phyloP scores from a whole-genome alignment of 2,329 filamentous ascomycete genomes.

The Colletotrichum lentis region DNA sequence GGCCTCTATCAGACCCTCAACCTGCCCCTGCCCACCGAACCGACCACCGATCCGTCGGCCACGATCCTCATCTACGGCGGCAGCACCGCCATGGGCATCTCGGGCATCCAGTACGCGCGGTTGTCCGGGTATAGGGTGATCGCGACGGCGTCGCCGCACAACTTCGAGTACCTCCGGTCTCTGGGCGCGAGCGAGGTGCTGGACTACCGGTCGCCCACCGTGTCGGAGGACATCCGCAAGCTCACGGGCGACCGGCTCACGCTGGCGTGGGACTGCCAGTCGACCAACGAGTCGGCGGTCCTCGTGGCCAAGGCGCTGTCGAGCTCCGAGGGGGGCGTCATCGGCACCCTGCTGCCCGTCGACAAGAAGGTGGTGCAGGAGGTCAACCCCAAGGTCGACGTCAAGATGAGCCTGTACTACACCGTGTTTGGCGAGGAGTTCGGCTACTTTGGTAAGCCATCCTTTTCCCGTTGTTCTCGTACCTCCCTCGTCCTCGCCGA shows the following conservation, averaged over 20 bases:
- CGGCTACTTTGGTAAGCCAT: slow-evolving; percentile 33
- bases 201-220: slow-evolving; percentile 44
- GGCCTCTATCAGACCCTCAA: slow-evolving; percentile 57
- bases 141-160: slow-evolving; percentile 46
- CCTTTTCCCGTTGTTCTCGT: background rate
- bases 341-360: slow-evolving; percentile 52
- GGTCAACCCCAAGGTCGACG: slow-evolving; percentile 50
- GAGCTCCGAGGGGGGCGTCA: slow-evolving; percentile 43
- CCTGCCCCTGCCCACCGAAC: slow-evolving; percentile 56
- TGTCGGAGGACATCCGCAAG: slow-evolving; percentile 42
- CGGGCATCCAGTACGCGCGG: slow-evolving; percentile 51
- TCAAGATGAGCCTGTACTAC: slow-evolving; percentile 48
- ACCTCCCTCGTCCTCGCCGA: background rate
- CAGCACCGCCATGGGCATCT: slow-evolving; percentile 64
- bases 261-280: slow-evolving; percentile 43
- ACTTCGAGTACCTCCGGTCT: slow-evolving; percentile 48
- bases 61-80: slow-evolving; percentile 54
- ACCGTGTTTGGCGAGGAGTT: slow-evolving; percentile 49
- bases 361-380: slow-evolving; percentile 50
- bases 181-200: slow-evolving; percentile 46
- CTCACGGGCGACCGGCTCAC: slow-evolving; percentile 40
- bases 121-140: slow-evolving; percentile 47
- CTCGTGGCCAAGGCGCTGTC: slow-evolving; percentile 42
- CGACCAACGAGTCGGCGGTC: slow-evolving; percentile 18
- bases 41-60: slow-evolving; percentile 47